Evolutionary conservation across 2,329 filamentous ascomycete species (phyloP).

Genomic region (Nigrograna mackinnonii): DNA sequence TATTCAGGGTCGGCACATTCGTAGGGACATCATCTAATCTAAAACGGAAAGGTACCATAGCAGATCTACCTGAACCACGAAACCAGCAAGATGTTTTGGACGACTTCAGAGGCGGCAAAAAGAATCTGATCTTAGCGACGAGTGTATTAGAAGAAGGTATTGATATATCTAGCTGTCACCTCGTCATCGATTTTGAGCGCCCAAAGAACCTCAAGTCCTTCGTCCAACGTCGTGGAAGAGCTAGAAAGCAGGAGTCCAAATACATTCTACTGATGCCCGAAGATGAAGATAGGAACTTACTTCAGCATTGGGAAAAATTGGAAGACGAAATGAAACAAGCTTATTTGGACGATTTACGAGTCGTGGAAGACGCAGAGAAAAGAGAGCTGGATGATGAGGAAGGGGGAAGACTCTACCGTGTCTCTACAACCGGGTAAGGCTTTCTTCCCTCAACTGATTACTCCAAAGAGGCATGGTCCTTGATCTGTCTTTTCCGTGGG

Average conservation of each 20-base stretch:
- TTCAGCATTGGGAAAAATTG: conserved; percentile 64
- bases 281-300: conserved; percentile 24
- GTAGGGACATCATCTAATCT: conserved; percentile 53
- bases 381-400: conserved; percentile 55
- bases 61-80: conserved; percentile 51
- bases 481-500: no score
- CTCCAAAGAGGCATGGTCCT: no score
- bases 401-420: conserved; percentile 26
- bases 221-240: conserved; percentile 67
- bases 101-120: conserved; percentile 56
- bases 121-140: conserved; percentile 62
- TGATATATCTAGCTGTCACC: conserved; percentile 64
- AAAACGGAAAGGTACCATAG: conserved; percentile 51
- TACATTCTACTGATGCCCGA: conserved; percentile 56
- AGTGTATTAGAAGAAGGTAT: conserved; percentile 65
- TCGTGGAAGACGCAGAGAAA: conserved; percentile 48
- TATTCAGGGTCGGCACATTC: conserved; percentile 52
- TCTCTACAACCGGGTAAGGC: conserved; percentile 32
- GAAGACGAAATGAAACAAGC: conserved; percentile 73
- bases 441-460: neutral
- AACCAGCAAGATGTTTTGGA: conserved; percentile 56
- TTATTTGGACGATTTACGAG: conserved; percentile 68
- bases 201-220: conserved; percentile 67
- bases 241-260: conserved; percentile 60
- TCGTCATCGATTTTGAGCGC: conserved; percentile 67